Conservation (phyloP, 78 protist genomes). For the Pigoraptor vietnamica region DNA sequence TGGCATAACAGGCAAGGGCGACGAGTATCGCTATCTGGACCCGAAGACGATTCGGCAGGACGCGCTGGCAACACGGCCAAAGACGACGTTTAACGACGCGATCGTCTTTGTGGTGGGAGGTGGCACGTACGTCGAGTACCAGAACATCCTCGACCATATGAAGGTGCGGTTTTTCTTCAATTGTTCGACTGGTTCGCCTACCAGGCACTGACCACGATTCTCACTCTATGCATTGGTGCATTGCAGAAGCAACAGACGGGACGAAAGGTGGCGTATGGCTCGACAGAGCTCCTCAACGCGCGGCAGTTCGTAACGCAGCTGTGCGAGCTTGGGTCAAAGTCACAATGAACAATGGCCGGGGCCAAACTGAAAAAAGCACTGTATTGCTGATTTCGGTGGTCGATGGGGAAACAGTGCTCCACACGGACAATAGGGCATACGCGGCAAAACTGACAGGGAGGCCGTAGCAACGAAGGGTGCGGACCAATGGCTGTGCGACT, state of each 20-base stretch:
- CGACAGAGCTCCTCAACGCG: background rate
- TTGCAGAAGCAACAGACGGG: background rate
- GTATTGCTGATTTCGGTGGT: too few relatives aligned
- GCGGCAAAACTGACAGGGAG: too few relatives aligned
- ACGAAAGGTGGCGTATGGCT: background rate
- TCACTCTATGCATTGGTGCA: too few relatives aligned
- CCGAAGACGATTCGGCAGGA: background rate
- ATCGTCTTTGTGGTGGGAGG: constrained; percentile 89
- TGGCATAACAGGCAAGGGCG: background rate
- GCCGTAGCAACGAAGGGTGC: too few relatives aligned
- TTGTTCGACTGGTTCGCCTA: background rate
- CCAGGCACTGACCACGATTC: too few relatives aligned
- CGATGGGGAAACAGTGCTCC: too few relatives aligned
- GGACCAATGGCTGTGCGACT: too few relatives aligned
- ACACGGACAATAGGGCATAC: too few relatives aligned
- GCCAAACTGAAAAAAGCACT: background rate
- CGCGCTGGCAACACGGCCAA: background rate
- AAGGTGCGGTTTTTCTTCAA: background rate
- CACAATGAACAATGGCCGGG: background rate
- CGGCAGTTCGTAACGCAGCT: background rate
- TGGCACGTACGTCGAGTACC: constrained; percentile 87
- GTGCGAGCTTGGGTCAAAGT: background rate
- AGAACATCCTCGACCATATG: constrained; percentile 60
- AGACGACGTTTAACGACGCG: constrained; percentile 67
- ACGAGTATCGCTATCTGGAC: background rate